phyloP scores from a whole-genome alignment of 495 filamentous ascomycete species.

The Thozetella sp. region DNA sequence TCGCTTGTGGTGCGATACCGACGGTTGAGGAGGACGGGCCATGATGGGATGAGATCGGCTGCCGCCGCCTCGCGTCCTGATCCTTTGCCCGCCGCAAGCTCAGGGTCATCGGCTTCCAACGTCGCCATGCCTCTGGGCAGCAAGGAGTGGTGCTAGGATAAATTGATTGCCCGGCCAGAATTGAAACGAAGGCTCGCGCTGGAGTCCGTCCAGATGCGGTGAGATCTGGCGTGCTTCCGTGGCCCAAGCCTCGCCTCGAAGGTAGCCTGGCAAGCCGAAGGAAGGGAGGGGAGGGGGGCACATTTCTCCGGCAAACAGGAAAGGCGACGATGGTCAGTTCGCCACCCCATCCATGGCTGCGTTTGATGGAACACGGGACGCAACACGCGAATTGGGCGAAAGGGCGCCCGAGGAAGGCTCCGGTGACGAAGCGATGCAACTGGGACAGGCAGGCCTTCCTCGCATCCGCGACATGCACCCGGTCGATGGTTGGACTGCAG shows the following conservation, averaged over 20 bases:
- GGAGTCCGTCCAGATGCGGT: neutral
- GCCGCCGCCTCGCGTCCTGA: no score
- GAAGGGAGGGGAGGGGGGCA: no score
- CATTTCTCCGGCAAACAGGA: constrained; percentile 1
- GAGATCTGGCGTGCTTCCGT: neutral
- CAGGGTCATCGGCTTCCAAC: no score
- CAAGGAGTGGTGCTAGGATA: neutral
- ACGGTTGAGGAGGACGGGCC: no score
- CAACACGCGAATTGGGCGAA: constrained; percentile 3
- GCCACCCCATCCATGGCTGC: constrained; percentile 2
- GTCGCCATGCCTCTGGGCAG: no score
- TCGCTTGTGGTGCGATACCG: no score
- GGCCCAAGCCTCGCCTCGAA: neutral
- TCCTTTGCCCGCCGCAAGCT: no score
- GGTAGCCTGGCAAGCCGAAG: neutral
- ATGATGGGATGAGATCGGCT: no score
- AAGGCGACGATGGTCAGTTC: neutral
- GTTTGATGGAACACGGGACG: constrained; percentile 2
- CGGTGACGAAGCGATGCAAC: neutral
- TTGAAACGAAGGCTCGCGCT: neutral
- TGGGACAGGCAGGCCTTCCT: neutral
- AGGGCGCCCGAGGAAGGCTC: neutral
- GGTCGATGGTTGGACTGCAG: neutral
- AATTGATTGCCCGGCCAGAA: neutral
- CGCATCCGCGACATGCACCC: constrained; percentile 1